These are phyloP conservation scores for Pichia sp. DNA, from an alignment of 1,139 yeast species.

Conservation along the genomic window DNA sequence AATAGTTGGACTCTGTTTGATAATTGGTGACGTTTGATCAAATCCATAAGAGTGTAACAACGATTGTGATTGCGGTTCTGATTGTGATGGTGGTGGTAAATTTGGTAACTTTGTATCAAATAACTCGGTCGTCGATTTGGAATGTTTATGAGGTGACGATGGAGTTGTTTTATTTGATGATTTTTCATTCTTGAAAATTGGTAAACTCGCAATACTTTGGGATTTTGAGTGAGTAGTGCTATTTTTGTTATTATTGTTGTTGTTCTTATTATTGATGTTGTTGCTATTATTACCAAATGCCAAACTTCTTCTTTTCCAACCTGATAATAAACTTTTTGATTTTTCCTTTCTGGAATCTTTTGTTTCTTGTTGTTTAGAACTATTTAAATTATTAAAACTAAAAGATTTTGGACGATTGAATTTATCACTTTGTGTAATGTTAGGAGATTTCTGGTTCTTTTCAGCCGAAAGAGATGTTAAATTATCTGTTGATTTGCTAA, in stretches of 20 bases:
- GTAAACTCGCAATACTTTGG: constrained; percentile 8
- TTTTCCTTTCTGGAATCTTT: constrained; percentile 21
- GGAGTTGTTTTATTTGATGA: not conserved
- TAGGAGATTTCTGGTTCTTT: constrained; percentile 8
- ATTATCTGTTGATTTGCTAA: constrained; percentile 13
- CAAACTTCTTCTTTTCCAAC: constrained; percentile 28
- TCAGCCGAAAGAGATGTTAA: not conserved
- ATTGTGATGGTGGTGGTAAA: constrained; percentile 11
- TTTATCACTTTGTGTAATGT: constrained; percentile 1
- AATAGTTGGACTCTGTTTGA: constrained; percentile 15
- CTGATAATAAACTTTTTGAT: constrained; percentile 23
- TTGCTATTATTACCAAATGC: constrained; percentile 5
- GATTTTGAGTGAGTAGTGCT: not conserved
- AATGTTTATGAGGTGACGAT: constrained; percentile 13
- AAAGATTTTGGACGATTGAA: constrained; percentile 14
- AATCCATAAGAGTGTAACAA: constrained; percentile 25
- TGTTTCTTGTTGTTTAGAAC: not conserved
- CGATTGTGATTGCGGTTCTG: constrained; percentile 1
- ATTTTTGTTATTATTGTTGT: not conserved
- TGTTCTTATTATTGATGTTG: not conserved
- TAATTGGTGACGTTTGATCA: constrained; percentile 13
- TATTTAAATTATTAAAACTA: constrained; percentile 7
- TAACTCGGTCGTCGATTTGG: constrained; percentile 7
- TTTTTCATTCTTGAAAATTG: not conserved
- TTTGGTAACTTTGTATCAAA: constrained; percentile 8